Conservation (phyloP, 495 filamentous ascomycete species). For the Podospora fimiseda region DNA sequence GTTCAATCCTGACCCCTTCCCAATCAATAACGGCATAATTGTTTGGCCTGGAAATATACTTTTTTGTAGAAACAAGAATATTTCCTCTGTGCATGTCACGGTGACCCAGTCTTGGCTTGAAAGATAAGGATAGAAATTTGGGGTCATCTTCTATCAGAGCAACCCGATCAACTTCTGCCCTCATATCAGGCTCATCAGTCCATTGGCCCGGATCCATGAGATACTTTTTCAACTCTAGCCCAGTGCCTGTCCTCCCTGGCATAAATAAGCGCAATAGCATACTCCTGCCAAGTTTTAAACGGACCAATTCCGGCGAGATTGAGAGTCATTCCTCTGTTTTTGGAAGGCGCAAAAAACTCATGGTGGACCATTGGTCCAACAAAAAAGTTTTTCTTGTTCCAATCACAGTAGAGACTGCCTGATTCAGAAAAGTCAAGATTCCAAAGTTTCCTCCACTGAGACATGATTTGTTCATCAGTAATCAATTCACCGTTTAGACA, state of each 20-base stretch:
- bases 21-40: neutral
- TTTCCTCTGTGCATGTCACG: neutral
- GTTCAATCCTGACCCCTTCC: neutral
- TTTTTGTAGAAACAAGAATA: neutral
- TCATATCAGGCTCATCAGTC: neutral
- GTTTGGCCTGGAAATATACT: neutral
- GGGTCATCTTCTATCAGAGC: neutral
- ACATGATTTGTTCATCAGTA: neutral
- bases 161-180: neutral
- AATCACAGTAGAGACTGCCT: neutral
- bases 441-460: neutral
- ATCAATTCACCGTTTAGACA: neutral
- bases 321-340: neutral
- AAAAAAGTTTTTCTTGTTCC: neutral
- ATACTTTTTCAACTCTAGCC: too few species aligned
- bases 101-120: neutral
- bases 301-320: neutral
- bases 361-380: neutral
- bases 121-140: neutral
- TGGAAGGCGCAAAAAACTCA: neutral
- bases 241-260: too few species aligned
- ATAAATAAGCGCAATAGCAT: neutral
- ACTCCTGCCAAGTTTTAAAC: neutral
- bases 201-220: neutral
- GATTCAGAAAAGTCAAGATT: neutral